Conservation (phyloP, 1,284 basidiomycete genomes). For the Ceratobasidium sp. region DNA sequence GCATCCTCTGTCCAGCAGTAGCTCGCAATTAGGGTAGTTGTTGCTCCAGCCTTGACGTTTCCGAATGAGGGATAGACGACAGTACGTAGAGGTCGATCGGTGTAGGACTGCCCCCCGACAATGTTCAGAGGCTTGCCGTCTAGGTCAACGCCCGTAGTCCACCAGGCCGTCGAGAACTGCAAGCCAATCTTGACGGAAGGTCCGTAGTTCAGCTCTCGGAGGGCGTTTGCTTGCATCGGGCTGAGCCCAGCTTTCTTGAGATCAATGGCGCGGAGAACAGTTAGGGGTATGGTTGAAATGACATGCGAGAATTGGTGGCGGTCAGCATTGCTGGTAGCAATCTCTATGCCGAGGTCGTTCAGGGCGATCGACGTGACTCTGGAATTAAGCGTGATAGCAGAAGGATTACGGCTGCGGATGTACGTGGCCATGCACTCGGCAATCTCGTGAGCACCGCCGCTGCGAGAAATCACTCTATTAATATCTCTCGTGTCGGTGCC, state of each 20-base stretch:
- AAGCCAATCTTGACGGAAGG: constrained; percentile 55
- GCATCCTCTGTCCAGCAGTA: constrained; percentile 23
- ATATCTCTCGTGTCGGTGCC: background rate
- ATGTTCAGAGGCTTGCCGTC: background rate
- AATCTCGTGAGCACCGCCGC: constrained; percentile 35
- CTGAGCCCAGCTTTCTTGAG: constrained; percentile 49
- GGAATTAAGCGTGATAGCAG: background rate
- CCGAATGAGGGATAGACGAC: constrained; percentile 13
- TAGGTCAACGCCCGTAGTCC: constrained; percentile 50
- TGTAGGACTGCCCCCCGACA: constrained; percentile 45
- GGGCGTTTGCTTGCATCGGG: constrained; percentile 50
- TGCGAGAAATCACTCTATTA: background rate
- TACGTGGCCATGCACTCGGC: constrained; percentile 50
- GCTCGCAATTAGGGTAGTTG: constrained; percentile 18
- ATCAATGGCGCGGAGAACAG: constrained; percentile 52
- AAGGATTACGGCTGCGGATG: background rate
- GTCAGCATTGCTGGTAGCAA: background rate
- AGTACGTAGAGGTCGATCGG: constrained; percentile 51
- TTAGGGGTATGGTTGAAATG: constrained; percentile 53
- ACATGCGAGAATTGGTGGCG: constrained; percentile 51
- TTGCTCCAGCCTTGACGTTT: background rate
- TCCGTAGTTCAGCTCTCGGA: constrained; percentile 52
- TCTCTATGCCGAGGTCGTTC: background rate
- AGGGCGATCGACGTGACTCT: background rate
- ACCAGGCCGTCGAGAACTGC: constrained; percentile 56